Percentiles rank a stretch among this genome's conserved stretches.
Conservation (phyloP, 257 asterid genomes). For the Rhazya stricta region DNA sequence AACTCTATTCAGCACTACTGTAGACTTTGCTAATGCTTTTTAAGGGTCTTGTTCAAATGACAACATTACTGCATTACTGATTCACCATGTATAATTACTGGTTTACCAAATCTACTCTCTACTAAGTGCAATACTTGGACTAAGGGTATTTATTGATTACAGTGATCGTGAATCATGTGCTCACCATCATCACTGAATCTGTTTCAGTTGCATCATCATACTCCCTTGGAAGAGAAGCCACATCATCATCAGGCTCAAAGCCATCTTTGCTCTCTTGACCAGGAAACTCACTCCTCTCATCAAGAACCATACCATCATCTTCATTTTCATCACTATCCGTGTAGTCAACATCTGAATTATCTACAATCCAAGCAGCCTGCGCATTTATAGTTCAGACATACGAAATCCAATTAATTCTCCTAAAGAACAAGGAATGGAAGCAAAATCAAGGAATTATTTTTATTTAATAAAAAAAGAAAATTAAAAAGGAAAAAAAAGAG, state of each 20-base stretch:
- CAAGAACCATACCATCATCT: slow-evolving; percentile 77
- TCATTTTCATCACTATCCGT: slow-evolving; percentile 62
- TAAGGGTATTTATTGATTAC: neutral
- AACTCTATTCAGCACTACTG: neutral
- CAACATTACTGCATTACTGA: neutral
- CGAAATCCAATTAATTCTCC: slow-evolving; percentile 12
- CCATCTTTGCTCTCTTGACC: slow-evolving; percentile 36
- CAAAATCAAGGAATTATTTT: neutral
- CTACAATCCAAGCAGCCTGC: slow-evolving; percentile 98
- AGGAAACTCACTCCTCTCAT: slow-evolving; percentile 43
- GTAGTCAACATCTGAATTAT: slow-evolving; percentile 61
- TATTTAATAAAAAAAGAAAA: too few relatives aligned
- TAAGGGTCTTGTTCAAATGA: neutral
- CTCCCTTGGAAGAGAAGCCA: slow-evolving; percentile 60
- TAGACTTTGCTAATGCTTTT: neutral
- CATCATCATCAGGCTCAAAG: slow-evolving; percentile 72
- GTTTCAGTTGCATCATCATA: slow-evolving; percentile 84
- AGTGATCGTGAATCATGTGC: slow-evolving; percentile 16
- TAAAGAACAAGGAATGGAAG: slow-evolving; percentile 1
- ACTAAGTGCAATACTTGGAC: neutral
- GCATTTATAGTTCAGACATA: slow-evolving; percentile 17
- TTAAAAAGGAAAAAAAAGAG: slow-evolving; percentile 14
- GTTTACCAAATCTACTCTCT: neutral
- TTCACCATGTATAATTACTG: neutral
- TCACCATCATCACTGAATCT: slow-evolving; percentile 78